Percentiles rank a stretch among this genome's conserved stretches.
Conservation (phyloP, 208 protist genomes). For the Leishmania braziliensis region DNA sequence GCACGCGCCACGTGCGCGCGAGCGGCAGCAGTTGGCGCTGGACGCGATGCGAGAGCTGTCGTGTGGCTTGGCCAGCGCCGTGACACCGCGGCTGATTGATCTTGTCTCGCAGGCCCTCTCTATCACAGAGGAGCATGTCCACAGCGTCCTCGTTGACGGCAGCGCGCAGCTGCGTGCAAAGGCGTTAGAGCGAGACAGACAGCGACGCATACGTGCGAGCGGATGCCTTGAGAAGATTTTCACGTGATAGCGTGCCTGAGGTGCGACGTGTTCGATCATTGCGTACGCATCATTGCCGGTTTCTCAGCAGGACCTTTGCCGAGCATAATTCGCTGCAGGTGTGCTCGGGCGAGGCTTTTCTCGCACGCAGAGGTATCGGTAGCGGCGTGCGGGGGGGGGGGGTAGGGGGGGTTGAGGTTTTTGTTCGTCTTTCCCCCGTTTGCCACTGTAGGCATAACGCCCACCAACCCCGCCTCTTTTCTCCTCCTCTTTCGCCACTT, state of each 20-base stretch:
- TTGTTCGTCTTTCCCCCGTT: not conserved
- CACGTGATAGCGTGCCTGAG: not conserved
- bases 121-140: constrained; percentile 60
- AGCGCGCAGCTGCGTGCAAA: constrained; percentile 48
- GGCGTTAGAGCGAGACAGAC: constrained; percentile 21
- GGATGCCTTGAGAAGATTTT: constrained; percentile 11
- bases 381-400: not conserved
- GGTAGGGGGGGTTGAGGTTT: not conserved
- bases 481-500: not conserved
- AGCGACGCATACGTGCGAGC: constrained; percentile 1
- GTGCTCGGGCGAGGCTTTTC: not conserved
- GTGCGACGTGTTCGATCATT: not conserved
- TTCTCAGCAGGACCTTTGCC: not conserved
- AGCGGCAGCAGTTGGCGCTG: constrained; percentile 42
- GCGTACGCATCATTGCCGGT: not conserved
- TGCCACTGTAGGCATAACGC: not conserved
- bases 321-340: not conserved
- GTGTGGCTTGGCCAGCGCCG: constrained; percentile 28
- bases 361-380: not conserved
- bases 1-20: not conserved
- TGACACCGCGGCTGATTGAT: constrained; percentile 36
- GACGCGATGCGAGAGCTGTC: constrained; percentile 55
- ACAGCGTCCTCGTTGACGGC: constrained; percentile 49
- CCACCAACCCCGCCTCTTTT: not conserved
- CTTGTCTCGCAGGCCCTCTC: constrained; percentile 36